These are phyloP conservation scores for Hygrocybe punicea DNA, from an alignment of 768 basidiomycete species.

Conservation along the genomic window DNA sequence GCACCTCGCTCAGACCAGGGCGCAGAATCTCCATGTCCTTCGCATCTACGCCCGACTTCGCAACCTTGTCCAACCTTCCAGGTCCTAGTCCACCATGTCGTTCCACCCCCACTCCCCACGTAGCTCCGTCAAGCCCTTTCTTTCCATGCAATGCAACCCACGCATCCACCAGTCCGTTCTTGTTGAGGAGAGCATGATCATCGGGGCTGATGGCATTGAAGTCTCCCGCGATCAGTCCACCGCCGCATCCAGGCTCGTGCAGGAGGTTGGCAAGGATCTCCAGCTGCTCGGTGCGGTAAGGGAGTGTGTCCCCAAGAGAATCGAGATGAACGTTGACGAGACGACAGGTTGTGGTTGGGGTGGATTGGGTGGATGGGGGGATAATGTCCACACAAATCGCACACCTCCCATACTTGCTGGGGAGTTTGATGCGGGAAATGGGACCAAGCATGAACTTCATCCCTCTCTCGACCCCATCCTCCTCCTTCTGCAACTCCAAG, in stretches of 20 bases:
- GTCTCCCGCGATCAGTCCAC: conserved; percentile 47
- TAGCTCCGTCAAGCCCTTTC: conserved; percentile 30
- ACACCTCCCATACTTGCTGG: conserved; percentile 37
- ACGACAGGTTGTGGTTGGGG: conserved; percentile 24
- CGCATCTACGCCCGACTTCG: conserved; percentile 33
- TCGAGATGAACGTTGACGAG: conserved; percentile 42
- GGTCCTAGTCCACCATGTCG: conserved; percentile 26
- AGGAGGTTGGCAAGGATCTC: conserved; percentile 34
- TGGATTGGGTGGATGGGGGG: conserved; percentile 22
- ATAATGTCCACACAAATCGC: conserved; percentile 38
- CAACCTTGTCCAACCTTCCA: conserved; percentile 43
- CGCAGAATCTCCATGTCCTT: conserved; percentile 35
- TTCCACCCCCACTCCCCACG: conserved; percentile 36
- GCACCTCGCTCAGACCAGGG: conserved; percentile 35
- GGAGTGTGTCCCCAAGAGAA: conserved; percentile 24
- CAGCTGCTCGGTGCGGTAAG: conserved; percentile 32
- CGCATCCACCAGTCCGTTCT: conserved; percentile 40
- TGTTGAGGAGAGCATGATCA: conserved; percentile 36
- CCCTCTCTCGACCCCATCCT: conserved; percentile 19
- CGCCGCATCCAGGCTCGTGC: conserved; percentile 39
- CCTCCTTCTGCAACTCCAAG: conserved; percentile 20
- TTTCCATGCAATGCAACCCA: conserved; percentile 39
- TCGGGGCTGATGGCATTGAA: conserved; percentile 42
- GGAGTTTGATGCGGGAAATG: conserved; percentile 32
- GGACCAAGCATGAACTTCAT: conserved; percentile 26